A percentile compares a stretch with the other conserved stretches of the same genome.
Conservation (phyloP, 768 basidiomycete species). For the Mycena pura region DNA sequence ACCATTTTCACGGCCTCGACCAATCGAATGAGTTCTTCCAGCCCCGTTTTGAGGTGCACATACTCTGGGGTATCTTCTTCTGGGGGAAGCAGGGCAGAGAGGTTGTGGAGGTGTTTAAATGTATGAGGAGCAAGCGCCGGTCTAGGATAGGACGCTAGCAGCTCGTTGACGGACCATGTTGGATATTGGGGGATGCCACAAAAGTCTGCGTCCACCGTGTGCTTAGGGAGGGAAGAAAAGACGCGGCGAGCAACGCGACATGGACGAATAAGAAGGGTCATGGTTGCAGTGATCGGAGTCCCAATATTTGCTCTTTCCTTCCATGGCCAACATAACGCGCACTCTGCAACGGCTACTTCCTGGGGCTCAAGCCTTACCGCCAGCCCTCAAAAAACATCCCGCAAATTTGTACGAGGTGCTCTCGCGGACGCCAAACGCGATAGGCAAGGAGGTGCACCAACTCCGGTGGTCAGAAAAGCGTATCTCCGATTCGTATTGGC, state of each 20-base stretch:
- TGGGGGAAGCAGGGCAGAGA: conserved; percentile 78
- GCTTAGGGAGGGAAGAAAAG: conserved; percentile 17
- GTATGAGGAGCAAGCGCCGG: conserved; percentile 65
- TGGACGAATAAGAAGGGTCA: conserved; percentile 26
- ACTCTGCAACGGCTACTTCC: conserved; percentile 64
- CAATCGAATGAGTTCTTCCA: conserved; percentile 75
- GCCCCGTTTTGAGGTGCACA: conserved; percentile 55
- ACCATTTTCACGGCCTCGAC: conserved; percentile 85
- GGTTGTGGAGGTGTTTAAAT: conserved; percentile 68
- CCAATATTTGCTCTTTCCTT: conserved; percentile 12
- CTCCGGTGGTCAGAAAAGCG: conserved; percentile 75
- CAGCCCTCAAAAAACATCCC: conserved; percentile 60
- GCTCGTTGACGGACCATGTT: conserved; percentile 81
- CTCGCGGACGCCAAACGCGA: conserved; percentile 67
- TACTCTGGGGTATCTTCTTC: conserved; percentile 61
- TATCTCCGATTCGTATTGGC: conserved; percentile 75
- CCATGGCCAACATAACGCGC: conserved; percentile 44
- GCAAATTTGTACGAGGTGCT: conserved; percentile 78
- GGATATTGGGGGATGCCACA: conserved; percentile 70
- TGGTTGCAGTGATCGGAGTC: conserved; percentile 27
- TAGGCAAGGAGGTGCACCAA: conserved; percentile 75
- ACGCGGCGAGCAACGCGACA: conserved; percentile 29
- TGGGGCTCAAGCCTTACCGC: conserved; percentile 63
- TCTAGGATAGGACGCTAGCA: conserved; percentile 78
- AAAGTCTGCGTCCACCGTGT: conserved; percentile 51